Evolutionary conservation across 2,329 filamentous ascomycete species (phyloP), one percentile per base, ranked within the genome.

Genomic region (Zymoseptoria pseudotritici): DNA sequence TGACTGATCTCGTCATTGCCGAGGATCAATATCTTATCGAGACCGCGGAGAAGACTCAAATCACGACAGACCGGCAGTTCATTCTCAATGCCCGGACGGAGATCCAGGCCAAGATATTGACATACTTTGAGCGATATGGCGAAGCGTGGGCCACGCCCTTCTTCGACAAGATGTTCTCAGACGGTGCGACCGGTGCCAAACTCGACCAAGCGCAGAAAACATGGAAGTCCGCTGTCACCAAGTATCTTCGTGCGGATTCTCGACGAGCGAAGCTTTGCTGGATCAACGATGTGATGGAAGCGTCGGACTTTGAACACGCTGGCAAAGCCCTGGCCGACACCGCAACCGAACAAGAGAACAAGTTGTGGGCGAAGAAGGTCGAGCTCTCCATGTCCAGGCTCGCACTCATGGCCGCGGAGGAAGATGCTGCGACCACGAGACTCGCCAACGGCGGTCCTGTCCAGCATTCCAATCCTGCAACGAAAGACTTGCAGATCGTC

Each of bases 341-440:
- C 20, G 91, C 90, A 0, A 77, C 87, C 20, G 80, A 82, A 55
- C 84, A 85, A 57, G 92, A 97, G 73, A 83, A 85, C 56, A 88
- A 92, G 67, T 77, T 94, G 3, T 97, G 93, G 93, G 91, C 86
- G 76, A 95, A 96, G 78, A 94, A 95, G 74, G 89, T 96, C 36
- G 89, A 97, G 74, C 79, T 97, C 24, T 96, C 91, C 61, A 80
- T 99, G 49, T 89, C 90, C 42, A 97, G 97, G 75, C 81, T 99
- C n/a, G 72, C 77, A 22, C 67, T 79, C 57, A 76, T 97, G 65
- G 90, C 90, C 17, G 83, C 86, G 49, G 79, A 74, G 58, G 76
- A 79, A 61, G 70, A 70, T 50, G 65, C 50, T 19, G 53, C 55
- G 24, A 31, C 54, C 50, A 53, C 19, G 53, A 54, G 55, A 24